Percentiles rank a stretch among this genome's conserved stretches.
Conservation (phyloP, 805 yeast species). For the Metschnikowia peoriensis region DNA sequence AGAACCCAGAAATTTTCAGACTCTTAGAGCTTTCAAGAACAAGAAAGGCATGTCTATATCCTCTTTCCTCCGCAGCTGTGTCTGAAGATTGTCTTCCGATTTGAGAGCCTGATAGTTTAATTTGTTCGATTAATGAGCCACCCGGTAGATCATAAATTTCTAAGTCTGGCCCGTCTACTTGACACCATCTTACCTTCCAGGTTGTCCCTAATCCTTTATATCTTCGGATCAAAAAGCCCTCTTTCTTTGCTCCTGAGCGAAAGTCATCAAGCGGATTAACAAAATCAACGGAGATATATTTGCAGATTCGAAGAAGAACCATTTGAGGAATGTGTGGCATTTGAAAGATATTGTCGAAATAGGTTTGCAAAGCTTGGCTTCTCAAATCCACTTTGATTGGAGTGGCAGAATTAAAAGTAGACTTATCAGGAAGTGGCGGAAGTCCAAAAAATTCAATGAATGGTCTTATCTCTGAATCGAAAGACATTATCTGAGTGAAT, state of each 20-base stretch:
- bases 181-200: constrained; percentile 73
- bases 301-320: constrained; percentile 53
- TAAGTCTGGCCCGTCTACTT: constrained; percentile 56
- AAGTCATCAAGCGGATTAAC: constrained; percentile 57
- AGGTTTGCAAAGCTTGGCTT: constrained; percentile 52
- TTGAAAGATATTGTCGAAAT: constrained; percentile 54
- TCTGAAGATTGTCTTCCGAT: constrained; percentile 52
- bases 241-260: constrained; percentile 54
- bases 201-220: constrained; percentile 59
- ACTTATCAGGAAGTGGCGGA: constrained; percentile 64
- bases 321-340: constrained; percentile 58
- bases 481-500: constrained; percentile 53
- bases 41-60: constrained; percentile 60
- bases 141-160: constrained; percentile 57
- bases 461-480: constrained; percentile 62
- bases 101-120: constrained; percentile 49
- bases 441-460: constrained; percentile 50
- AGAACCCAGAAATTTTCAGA: constrained; percentile 29
- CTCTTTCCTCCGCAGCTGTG: constrained; percentile 44
- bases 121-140: constrained; percentile 53
- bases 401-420: constrained; percentile 52
- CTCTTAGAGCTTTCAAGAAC: constrained; percentile 46
- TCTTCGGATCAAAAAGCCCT: constrained; percentile 63
- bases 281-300: constrained; percentile 65
- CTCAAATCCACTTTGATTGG: constrained; percentile 69